phyloP scores from a whole-genome alignment of 1,284 basidiomycete genomes.

The Mycena sp. region DNA sequence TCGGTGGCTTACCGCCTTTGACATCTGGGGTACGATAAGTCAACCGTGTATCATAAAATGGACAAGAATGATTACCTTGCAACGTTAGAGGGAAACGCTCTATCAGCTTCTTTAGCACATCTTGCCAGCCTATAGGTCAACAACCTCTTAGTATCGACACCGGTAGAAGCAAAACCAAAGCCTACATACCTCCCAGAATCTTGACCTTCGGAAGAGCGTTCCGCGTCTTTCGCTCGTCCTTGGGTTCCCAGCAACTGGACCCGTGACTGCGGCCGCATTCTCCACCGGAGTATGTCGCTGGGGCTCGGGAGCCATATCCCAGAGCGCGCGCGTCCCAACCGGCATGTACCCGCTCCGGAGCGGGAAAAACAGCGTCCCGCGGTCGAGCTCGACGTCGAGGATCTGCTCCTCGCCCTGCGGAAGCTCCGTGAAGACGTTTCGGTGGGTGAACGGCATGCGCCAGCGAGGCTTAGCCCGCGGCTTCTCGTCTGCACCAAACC shows the following conservation, averaged over 20 bases:
- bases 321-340: constrained; percentile 18
- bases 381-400: constrained; percentile 76
- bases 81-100: constrained; percentile 28
- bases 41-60: background rate
- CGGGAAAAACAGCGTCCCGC: constrained; percentile 62
- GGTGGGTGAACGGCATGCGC: too few relatives aligned
- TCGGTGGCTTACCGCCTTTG: constrained; percentile 26
- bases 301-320: constrained; percentile 27
- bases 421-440: too few relatives aligned
- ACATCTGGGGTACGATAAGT: constrained; percentile 4
- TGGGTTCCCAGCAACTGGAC: background rate
- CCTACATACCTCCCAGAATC: constrained; percentile 25
- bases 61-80: constrained; percentile 8
- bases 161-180: background rate
- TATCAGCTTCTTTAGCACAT: constrained; percentile 20
- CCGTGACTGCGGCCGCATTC: background rate
- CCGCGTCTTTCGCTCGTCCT: constrained; percentile 20
- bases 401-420: constrained; percentile 71
- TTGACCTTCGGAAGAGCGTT: constrained; percentile 21
- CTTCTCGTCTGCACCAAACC: too few relatives aligned
- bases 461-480: too few relatives aligned
- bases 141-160: background rate
- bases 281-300: constrained; percentile 9
- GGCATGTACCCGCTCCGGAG: constrained; percentile 15
- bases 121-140: constrained; percentile 18